phyloP scores from a whole-genome alignment of 2,329 filamentous ascomycete species.

The Ilyonectria sp. region DNA sequence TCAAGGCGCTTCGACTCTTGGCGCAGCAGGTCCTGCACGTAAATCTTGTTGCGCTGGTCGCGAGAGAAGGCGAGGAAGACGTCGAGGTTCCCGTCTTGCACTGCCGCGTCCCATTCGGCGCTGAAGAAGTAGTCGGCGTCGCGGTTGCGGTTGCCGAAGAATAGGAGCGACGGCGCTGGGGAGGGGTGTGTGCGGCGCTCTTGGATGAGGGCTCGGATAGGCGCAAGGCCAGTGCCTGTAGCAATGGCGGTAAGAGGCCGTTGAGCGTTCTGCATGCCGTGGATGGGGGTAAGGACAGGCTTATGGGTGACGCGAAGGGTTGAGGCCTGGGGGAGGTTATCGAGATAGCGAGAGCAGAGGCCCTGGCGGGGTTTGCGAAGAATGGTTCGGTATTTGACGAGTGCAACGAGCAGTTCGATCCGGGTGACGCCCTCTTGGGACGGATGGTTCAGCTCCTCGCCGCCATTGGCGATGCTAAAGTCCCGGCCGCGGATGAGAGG shows the following conservation, averaged over 20 bases:
- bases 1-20: constrained; percentile 56
- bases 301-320: constrained; percentile 72
- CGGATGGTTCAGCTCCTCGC: constrained; percentile 55
- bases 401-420: constrained; percentile 84
- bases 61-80: constrained; percentile 66
- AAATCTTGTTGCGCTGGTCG: constrained; percentile 64
- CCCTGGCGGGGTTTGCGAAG: constrained; percentile 88
- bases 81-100: constrained; percentile 42
- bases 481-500: constrained; percentile 89
- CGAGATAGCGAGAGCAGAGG: constrained; percentile 90
- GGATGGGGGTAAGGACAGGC: constrained; percentile 61
- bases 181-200: constrained; percentile 68
- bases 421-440: constrained; percentile 54
- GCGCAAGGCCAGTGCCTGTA: constrained; percentile 89
- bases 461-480: constrained; percentile 91
- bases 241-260: constrained; percentile 83
- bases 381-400: constrained; percentile 92
- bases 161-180: constrained; percentile 69
- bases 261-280: constrained; percentile 54
- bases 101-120: constrained; percentile 75
- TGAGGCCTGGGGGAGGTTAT: constrained; percentile 72
- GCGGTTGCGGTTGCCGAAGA: constrained; percentile 88
- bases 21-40: constrained; percentile 70
- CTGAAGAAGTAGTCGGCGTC: constrained; percentile 85
- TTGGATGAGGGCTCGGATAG: constrained; percentile 85